Evolutionary conservation across 73 alveolate genomes (phyloP).

Genomic region (Diophrys appendiculata): DNA sequence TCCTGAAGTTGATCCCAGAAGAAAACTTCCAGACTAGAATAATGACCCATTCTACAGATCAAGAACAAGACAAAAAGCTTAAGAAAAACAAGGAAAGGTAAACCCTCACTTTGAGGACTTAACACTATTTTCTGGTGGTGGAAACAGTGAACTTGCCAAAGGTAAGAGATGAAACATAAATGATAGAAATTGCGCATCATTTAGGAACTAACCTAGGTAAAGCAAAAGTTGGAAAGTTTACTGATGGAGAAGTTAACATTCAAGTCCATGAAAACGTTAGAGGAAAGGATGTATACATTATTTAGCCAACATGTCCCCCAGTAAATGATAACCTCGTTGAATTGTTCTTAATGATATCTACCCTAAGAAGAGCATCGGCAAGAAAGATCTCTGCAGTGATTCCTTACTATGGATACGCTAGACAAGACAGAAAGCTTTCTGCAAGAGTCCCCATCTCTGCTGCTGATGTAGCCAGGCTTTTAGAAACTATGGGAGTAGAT

Average conservation of each 20-base stretch:
- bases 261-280: constrained; percentile 79
- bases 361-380: constrained; percentile 93
- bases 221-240: constrained; percentile 69
- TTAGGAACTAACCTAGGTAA: constrained; percentile 58
- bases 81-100: constrained; percentile 7
- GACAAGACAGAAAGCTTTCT: constrained; percentile 87
- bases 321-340: constrained; percentile 96
- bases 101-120: constrained; percentile 8
- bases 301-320: constrained; percentile 93
- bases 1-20: constrained; percentile 37
- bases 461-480: constrained; percentile 93
- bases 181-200: constrained; percentile 42
- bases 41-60: constrained; percentile 24
- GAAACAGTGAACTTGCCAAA: constrained; percentile 2
- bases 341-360: constrained; percentile 81
- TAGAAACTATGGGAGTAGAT: constrained; percentile 89
- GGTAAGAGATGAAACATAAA: background rate
- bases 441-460: constrained; percentile 90
- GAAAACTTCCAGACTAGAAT: constrained; percentile 1
- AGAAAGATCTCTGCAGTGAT: constrained; percentile 87
- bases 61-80: background rate
- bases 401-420: constrained; percentile 96
- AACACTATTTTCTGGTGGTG: constrained; percentile 11
- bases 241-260: constrained; percentile 91
- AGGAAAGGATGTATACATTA: constrained; percentile 88